phyloP scores from a whole-genome alignment of 2,329 filamentous ascomycete genomes.

The Stromatinia cepivora region DNA sequence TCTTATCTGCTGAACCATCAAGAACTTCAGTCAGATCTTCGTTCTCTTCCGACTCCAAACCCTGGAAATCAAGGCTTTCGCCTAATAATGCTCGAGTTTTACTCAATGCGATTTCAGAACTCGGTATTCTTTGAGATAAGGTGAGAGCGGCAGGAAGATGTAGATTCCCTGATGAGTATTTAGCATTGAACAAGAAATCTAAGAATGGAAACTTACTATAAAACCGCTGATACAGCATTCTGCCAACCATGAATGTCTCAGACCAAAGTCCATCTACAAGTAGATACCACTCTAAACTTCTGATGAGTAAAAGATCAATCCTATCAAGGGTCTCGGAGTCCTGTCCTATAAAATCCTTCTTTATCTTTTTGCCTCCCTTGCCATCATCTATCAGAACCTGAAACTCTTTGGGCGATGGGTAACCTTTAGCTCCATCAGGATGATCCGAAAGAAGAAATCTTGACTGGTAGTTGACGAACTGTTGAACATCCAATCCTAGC shows the following conservation, averaged over 20 bases:
- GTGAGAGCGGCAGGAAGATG: constrained; percentile 55
- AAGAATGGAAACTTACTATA: constrained; percentile 63
- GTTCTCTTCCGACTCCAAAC: constrained; percentile 32
- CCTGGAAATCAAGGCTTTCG: constrained; percentile 43
- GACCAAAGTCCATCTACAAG: constrained; percentile 72
- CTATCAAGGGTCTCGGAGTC: constrained; percentile 60
- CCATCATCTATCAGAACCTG: constrained; percentile 49
- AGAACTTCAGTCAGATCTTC: constrained; percentile 39
- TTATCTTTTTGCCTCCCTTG: constrained; percentile 63
- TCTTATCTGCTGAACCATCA: constrained; percentile 43
- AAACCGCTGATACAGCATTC: constrained; percentile 78
- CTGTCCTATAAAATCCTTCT: constrained; percentile 68
- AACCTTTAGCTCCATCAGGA: constrained; percentile 43
- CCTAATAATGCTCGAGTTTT: constrained; percentile 45
- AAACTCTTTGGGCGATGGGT: constrained; percentile 50
- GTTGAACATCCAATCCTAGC: constrained; percentile 69
- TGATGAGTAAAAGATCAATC: constrained; percentile 71
- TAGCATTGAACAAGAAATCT: constrained; percentile 22
- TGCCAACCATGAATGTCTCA: constrained; percentile 66
- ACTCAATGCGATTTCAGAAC: constrained; percentile 44
- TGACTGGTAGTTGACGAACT: constrained; percentile 72
- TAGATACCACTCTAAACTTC: constrained; percentile 81
- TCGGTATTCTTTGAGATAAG: constrained; percentile 52
- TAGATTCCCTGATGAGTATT: constrained; percentile 42
- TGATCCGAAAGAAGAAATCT: constrained; percentile 53